A percentile compares a stretch with the other conserved stretches of the same genome.
Conservation (phyloP, 2,329 filamentous ascomycete genomes). For the Penicillium thymicola region DNA sequence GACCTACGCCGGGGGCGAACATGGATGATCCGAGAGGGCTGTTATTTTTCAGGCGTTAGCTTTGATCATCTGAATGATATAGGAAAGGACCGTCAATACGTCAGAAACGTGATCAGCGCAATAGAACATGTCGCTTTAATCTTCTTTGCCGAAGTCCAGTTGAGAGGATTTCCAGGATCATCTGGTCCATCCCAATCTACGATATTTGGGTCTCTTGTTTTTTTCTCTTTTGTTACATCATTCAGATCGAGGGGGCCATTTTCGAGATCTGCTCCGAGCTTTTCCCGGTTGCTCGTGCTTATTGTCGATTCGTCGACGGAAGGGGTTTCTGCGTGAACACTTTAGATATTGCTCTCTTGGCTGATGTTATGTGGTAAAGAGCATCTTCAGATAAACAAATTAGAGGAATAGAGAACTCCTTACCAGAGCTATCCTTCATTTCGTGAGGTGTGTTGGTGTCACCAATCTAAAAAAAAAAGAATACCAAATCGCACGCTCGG, state of each 20-base stretch:
- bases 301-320: slow-evolving; percentile 19
- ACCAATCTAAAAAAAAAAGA: neutral
- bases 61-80: neutral
- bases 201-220: slow-evolving; percentile 44
- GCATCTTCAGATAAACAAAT: neutral
- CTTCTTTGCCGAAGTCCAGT: slow-evolving; percentile 38
- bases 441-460: neutral
- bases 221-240: neutral
- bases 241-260: neutral
- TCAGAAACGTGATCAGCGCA: slow-evolving; percentile 41
- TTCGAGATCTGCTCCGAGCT: slow-evolving; percentile 10
- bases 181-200: slow-evolving; percentile 60
- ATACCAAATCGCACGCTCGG: too few species aligned
- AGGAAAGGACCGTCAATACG: slow-evolving; percentile 15
- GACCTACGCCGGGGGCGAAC: slow-evolving; percentile 43
- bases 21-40: slow-evolving; percentile 43
- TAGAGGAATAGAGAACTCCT: too few species aligned
- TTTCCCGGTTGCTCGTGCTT: slow-evolving; percentile 13
- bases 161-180: slow-evolving; percentile 43
- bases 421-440: neutral
- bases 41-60: neutral
- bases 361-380: neutral
- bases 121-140: slow-evolving; percentile 48
- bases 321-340: neutral
- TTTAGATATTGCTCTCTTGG: neutral